phyloP scores from a whole-genome alignment of 2,329 filamentous ascomycete species.

The Fusarium acutatum region DNA sequence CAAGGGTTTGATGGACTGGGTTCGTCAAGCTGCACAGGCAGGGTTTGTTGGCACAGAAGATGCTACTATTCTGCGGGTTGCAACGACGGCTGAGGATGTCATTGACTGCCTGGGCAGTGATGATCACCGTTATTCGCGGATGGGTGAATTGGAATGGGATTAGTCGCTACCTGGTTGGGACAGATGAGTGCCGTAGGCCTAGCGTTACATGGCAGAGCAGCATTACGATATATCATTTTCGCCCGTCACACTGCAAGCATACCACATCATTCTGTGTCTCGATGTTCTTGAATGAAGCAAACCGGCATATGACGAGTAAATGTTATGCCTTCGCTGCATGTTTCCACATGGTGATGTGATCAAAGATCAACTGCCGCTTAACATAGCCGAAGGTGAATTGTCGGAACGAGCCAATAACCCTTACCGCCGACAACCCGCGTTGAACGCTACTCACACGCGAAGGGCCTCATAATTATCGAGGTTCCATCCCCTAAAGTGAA shows the following conservation, averaged over 20 bases:
- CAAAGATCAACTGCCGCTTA: neutral
- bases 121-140: neutral
- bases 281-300: neutral
- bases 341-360: neutral
- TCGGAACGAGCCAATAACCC: neutral
- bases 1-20: neutral
- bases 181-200: too few relatives aligned
- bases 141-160: neutral
- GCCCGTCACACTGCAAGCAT: neutral
- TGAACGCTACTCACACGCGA: neutral
- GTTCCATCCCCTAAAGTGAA: neutral
- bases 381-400: neutral
- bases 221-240: neutral
- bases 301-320: accelerated
- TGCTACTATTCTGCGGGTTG: neutral
- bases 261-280: neutral
- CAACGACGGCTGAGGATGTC: neutral
- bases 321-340: neutral
- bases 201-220: neutral
- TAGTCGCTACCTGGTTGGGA: neutral
- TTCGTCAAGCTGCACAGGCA: neutral
- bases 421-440: neutral
- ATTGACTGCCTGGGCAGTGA: accelerated
- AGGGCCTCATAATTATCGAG: neutral
- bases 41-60: neutral